Evolutionary conservation across 306 rosid genomes (phyloP), one percentile per base, ranked within the genome.

Genomic region (Oemleria cerasiformis): DNA sequence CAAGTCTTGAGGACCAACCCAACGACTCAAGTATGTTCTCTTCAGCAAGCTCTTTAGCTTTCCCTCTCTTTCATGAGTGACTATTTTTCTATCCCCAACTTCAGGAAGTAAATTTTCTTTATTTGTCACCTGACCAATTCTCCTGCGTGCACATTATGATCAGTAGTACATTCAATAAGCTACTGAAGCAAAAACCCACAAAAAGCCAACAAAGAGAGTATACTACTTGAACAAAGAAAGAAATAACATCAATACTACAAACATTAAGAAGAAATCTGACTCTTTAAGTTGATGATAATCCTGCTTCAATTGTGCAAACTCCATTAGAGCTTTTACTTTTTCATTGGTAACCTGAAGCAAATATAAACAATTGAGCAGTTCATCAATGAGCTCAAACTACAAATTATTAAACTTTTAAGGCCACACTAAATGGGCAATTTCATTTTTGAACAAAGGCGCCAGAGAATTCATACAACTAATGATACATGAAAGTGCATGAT

Each of bases 281-380:
- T 88, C 92, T 67, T 84, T 76, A 65, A 94, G 90, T 67, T 81
- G 82, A 15, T 82, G 91, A 78, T 88, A 82, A 72, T 94, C 95
- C 85, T 88, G 92, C 88, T 86, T 91, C 66, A 91, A 56, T 54
- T 86, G 92, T 41, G 99, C 99, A 80, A 91, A 72, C 70, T 89
- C 99, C 91, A 94, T 71, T 39, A 94, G 88, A 72, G 92, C 96
- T 86, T 79, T 86, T 68, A 95, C 99, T 80, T 95, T 95, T 84
- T 95, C 99, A 79, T 91, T 90, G 38, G 97, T 89, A 78, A 91
- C 99, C 99, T 94, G 90, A 64, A 78, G 67, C 65, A 34, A 75
- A 58, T 79, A 42, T 16, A 75, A 68, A 42, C 67, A 65, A 53
- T 30, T 65, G 50, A 56, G 76, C 36, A 64, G 40, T 75, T 70